phyloP scores from a whole-genome alignment of 2,329 filamentous ascomycete species.

The Sporothrix mexicana region DNA sequence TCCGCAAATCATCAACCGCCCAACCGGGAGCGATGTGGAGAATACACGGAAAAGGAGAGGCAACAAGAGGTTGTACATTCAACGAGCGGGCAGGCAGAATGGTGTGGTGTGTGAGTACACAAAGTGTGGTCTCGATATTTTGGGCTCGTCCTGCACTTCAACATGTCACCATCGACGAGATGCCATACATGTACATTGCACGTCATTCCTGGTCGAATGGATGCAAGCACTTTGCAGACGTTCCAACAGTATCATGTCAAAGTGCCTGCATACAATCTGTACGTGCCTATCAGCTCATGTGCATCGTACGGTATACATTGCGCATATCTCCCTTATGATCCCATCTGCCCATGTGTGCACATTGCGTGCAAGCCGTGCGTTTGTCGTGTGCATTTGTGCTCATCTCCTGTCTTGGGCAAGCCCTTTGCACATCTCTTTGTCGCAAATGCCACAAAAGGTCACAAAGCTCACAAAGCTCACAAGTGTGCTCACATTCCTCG shows the following conservation, averaged over 20 bases:
- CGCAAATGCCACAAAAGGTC: too few relatives aligned
- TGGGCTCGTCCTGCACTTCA: not conserved
- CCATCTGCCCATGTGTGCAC: not conserved
- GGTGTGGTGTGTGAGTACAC: not conserved
- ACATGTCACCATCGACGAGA: not conserved
- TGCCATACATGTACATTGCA: not conserved
- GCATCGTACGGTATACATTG: not conserved
- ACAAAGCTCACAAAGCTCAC: too few relatives aligned
- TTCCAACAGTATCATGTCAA: not conserved
- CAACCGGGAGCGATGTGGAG: not conserved
- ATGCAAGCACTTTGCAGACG: slow-evolving; percentile 1
- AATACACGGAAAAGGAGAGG: not conserved
- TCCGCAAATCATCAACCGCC: slow-evolving; percentile 8
- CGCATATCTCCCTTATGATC: not conserved
- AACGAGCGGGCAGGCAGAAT: not conserved
- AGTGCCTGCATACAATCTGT: not conserved
- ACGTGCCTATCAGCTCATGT: not conserved
- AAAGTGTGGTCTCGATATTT: not conserved
- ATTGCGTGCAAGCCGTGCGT: not conserved
- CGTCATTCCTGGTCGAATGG: not conserved
- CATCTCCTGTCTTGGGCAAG: too few relatives aligned
- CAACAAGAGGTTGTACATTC: not conserved
- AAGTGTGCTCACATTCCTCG: slow-evolving; percentile 12
- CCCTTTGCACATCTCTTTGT: not conserved
- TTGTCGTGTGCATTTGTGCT: too few relatives aligned